Evolutionary conservation across 1,139 yeast species (phyloP).

Genomic region (Yamadazyma taylorii): DNA sequence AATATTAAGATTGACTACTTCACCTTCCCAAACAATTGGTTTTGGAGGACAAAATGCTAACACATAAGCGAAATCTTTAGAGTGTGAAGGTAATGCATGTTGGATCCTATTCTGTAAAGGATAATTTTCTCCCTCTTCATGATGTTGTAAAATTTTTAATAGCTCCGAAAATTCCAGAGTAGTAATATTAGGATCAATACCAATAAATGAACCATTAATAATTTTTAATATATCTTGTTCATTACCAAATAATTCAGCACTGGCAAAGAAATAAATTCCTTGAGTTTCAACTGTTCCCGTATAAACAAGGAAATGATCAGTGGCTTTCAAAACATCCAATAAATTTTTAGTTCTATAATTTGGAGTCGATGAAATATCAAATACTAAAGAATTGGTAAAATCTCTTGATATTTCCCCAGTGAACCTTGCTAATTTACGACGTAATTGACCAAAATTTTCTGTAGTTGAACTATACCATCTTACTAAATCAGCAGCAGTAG

Average conservation of each 20-base stretch:
- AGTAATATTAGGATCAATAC: conserved; percentile 31
- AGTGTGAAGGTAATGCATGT: conserved; percentile 22
- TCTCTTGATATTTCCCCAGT: conserved; percentile 66
- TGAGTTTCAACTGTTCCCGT: conserved; percentile 72
- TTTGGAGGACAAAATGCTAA: conserved; percentile 77
- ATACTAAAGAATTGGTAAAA: conserved; percentile 75
- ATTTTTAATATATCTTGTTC: conserved; percentile 44
- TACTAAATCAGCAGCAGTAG: conserved; percentile 59
- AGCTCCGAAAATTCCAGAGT: conserved; percentile 35
- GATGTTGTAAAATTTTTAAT: conserved; percentile 22
- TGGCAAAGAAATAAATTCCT: conserved; percentile 75
- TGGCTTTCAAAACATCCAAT: conserved; percentile 55
- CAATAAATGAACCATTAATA: conserved; percentile 45
- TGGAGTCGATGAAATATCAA: conserved; percentile 51
- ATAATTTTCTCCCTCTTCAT: conserved; percentile 19
- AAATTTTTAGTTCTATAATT: conserved; percentile 55
- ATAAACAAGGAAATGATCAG: conserved; percentile 78
- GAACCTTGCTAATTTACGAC: conserved; percentile 82
- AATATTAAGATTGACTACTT: conserved; percentile 59
- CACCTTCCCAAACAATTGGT: conserved; percentile 92
- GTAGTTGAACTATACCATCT: conserved; percentile 82
- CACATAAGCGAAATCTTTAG: conserved; percentile 57
- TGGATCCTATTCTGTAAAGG: conserved; percentile 16
- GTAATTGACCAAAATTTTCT: conserved; percentile 81
- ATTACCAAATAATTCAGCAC: conserved; percentile 52